Conservation (phyloP, 169 alveolate genomes). For the Eimeria praecox region DNA sequence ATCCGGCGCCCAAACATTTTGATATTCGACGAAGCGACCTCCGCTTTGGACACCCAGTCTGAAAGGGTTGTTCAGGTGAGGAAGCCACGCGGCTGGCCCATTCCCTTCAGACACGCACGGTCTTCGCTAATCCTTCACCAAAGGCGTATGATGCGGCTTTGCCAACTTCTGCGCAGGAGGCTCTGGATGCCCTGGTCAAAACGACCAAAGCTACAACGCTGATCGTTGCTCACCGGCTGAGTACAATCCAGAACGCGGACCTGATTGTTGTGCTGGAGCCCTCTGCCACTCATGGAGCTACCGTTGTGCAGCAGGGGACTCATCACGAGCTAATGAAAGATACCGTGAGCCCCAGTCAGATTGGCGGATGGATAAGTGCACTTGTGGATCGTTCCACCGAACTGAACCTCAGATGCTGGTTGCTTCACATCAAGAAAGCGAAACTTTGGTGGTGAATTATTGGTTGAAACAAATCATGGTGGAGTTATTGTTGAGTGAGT, state of each 20-base stretch:
- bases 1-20: slow-evolving; percentile 89
- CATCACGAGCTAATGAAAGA: slow-evolving; percentile 87
- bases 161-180: slow-evolving; percentile 82
- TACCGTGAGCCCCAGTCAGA: not conserved
- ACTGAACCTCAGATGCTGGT: not conserved
- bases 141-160: not conserved
- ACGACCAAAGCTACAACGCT: slow-evolving; percentile 87
- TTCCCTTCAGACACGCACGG: not conserved
- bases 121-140: not conserved
- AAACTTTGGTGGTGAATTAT: not conserved
- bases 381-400: not conserved
- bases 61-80: slow-evolving; percentile 81
- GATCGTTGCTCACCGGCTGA: slow-evolving; percentile 95
- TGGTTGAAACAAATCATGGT: no score
- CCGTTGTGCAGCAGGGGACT: slow-evolving; percentile 88
- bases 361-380: not conserved
- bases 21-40: slow-evolving; percentile 97
- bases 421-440: not conserved
- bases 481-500: not conserved
- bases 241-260: slow-evolving; percentile 93
- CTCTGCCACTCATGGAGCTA: slow-evolving; percentile 52
- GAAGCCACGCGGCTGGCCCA: not conserved
- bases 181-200: slow-evolving; percentile 77
- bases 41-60: slow-evolving; percentile 91
- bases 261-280: slow-evolving; percentile 88